Evolutionary conservation across 495 filamentous ascomycete species (phyloP).

Genomic region (Penicillium chermesinum): DNA sequence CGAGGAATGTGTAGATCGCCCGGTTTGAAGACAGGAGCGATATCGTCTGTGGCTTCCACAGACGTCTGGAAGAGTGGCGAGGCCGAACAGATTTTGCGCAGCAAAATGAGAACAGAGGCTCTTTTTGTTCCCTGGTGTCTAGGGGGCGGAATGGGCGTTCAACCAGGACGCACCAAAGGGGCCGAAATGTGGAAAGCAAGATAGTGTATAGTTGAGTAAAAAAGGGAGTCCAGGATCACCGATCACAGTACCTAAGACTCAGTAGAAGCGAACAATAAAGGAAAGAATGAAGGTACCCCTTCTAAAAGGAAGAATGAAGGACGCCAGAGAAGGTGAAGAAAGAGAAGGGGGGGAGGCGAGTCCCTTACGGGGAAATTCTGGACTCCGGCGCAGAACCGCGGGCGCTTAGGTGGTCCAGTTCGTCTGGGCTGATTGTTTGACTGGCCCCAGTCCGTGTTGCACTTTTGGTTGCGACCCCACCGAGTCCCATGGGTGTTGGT

Average conservation of each 20-base stretch:
- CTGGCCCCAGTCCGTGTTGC: no score
- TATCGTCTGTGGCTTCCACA: conserved; percentile 16
- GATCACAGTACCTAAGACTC: conserved; percentile 32
- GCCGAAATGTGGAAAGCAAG: conserved; percentile 11
- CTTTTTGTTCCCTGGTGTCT: conserved; percentile 25
- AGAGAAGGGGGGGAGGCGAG: conserved; percentile 6
- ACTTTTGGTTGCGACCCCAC: no score
- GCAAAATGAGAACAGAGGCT: conserved; percentile 20
- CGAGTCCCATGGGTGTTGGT: no score
- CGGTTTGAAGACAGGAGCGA: not conserved
- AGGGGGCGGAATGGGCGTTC: conserved; percentile 34
- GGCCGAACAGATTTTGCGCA: conserved; percentile 19
- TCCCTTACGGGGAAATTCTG: not conserved
- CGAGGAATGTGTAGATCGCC: conserved; percentile 16
- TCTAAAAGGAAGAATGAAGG: conserved; percentile 10
- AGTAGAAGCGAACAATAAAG: conserved; percentile 25
- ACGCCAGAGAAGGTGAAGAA: conserved; percentile 1
- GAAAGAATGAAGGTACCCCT: conserved; percentile 18
- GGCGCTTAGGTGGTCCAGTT: conserved; percentile 2
- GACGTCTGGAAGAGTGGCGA: conserved; percentile 20
- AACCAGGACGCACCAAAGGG: conserved; percentile 36
- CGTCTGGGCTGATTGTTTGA: no score
- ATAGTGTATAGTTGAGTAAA: conserved; percentile 15
- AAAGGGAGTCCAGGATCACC: conserved; percentile 39
- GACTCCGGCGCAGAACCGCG: conserved; percentile 2